phyloP scores from a whole-genome alignment of 805 yeast species.

The Wickerhamomyces rabaulensis region DNA sequence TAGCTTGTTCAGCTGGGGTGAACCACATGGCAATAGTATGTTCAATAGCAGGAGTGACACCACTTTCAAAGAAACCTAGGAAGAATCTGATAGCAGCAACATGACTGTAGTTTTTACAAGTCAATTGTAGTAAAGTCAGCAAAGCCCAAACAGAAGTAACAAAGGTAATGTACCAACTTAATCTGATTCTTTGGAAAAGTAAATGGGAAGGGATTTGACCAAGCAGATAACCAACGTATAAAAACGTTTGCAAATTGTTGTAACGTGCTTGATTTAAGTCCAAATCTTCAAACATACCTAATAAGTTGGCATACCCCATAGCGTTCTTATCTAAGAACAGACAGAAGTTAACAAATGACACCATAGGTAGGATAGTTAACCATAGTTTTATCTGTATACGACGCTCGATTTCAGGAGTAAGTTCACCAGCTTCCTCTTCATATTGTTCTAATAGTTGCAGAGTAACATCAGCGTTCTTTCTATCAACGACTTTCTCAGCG shows the following conservation, averaged over 20 bases:
- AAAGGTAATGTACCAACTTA: slow-evolving; percentile 3
- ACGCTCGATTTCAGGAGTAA: slow-evolving; percentile 11
- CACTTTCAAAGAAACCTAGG: slow-evolving; percentile 15
- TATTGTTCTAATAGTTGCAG: slow-evolving; percentile 7
- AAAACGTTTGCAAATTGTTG: slow-evolving; percentile 6
- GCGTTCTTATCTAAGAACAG: slow-evolving; percentile 15
- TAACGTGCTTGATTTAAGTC: slow-evolving; percentile 8
- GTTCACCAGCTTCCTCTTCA: slow-evolving; percentile 13
- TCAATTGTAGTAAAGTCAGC: background rate
- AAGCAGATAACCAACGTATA: slow-evolving; percentile 12
- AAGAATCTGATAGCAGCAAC: slow-evolving; percentile 13
- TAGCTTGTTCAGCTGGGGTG: slow-evolving; percentile 35
- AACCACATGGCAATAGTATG: slow-evolving; percentile 39
- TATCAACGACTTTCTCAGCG: slow-evolving; percentile 4
- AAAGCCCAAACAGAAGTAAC: slow-evolving; percentile 10
- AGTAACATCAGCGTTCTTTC: slow-evolving; percentile 25
- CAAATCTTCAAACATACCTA: slow-evolving; percentile 10
- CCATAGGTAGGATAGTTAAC: slow-evolving; percentile 21
- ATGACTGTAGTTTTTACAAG: slow-evolving; percentile 4
- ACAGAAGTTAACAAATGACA: slow-evolving; percentile 11
- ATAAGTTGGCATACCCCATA: slow-evolving; percentile 11
- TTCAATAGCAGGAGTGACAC: slow-evolving; percentile 31
- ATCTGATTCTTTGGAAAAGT: slow-evolving; percentile 6
- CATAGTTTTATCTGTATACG: slow-evolving; percentile 10
- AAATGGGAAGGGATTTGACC: slow-evolving; percentile 10